phyloP scores from a whole-genome alignment of 139 green algal genomes.

The Edaphochlamys debaryana region DNA sequence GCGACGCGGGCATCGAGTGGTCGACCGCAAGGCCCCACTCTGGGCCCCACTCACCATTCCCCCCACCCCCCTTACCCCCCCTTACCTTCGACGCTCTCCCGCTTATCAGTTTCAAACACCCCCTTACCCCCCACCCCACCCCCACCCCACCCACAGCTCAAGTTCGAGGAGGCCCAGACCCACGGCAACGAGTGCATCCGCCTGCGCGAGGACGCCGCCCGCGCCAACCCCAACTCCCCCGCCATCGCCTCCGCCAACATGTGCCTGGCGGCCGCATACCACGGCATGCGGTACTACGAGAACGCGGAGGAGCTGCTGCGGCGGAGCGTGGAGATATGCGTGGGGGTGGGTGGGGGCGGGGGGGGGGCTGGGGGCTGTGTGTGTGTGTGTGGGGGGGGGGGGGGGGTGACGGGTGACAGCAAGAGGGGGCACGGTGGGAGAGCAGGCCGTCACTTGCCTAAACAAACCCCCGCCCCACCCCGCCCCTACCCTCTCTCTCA shows the following conservation, averaged over 20 bases:
- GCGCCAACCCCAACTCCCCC: constrained; percentile 6
- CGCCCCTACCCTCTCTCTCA: too few species aligned
- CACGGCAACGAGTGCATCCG: constrained; percentile 42
- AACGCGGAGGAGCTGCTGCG: constrained; percentile 42
- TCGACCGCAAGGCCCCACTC: background rate
- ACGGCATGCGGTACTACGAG: constrained; percentile 26
- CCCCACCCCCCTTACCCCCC: too few species aligned
- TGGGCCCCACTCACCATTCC: background rate
- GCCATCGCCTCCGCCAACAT: constrained; percentile 41
- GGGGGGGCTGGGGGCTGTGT: background rate
- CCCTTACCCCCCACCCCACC: too few species aligned
- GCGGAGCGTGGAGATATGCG: constrained; percentile 24
- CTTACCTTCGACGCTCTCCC: too few species aligned
- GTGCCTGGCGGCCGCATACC: constrained; percentile 26
- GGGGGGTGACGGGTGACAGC: background rate
- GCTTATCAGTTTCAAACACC: too few species aligned
- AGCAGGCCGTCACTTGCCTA: too few species aligned
- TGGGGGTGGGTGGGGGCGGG: background rate
- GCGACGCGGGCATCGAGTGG: too few species aligned
- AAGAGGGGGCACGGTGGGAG: too few species aligned
- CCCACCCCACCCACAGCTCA: constrained; percentile 10
- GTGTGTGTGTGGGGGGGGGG: background rate
- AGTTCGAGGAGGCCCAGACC: constrained; percentile 39
- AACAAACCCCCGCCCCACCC: too few species aligned
- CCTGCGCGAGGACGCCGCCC: constrained; percentile 25